Percentiles rank a stretch among this genome's conserved stretches.
These are phyloP conservation scores for Talaromyces amestolkiae DNA, from an alignment of 2,329 filamentous ascomycete genomes.

Conservation along the genomic window DNA sequence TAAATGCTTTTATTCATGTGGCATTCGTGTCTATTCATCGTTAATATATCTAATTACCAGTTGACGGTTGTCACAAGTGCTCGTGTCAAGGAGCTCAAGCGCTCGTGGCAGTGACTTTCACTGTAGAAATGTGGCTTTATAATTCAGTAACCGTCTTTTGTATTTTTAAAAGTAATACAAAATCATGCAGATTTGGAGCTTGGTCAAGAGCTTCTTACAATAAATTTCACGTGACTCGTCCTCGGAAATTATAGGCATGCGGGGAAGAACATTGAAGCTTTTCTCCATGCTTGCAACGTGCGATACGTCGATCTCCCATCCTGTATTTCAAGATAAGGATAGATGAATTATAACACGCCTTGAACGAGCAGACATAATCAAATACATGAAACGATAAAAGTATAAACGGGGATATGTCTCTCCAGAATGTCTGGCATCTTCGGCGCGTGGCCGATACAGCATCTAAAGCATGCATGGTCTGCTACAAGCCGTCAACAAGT, in stretches of 20 bases:
- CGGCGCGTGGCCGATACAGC: slow-evolving; percentile 82
- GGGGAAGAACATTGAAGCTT: slow-evolving; percentile 3
- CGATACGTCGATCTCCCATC: not conserved
- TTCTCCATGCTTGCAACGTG: not conserved
- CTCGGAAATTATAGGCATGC: not conserved
- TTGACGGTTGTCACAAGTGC: too few relatives aligned
- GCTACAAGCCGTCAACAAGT: slow-evolving; percentile 81
- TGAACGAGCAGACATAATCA: not conserved
- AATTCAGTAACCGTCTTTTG: not conserved
- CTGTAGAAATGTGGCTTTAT: not conserved
- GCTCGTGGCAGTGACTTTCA: not conserved
- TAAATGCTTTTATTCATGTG: not conserved
- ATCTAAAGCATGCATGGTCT: slow-evolving; percentile 82
- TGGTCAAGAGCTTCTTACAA: not conserved
- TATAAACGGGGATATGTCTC: slow-evolving; percentile 24
- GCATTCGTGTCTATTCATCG: not conserved
- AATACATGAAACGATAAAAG: not conserved
- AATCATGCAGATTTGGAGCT: too few relatives aligned
- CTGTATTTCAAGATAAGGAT: not conserved
- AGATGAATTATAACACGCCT: not conserved
- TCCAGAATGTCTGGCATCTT: slow-evolving; percentile 79
- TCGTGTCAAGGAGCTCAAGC: not conserved
- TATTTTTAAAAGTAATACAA: not conserved
- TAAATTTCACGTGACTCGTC: not conserved
- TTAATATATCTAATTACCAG: not conserved